A percentile compares a stretch with the other conserved stretches of the same genome.
These are phyloP conservation scores for Pyrenopolyporus hunteri DNA, from an alignment of 495 filamentous ascomycete genomes.

Conservation along the genomic window DNA sequence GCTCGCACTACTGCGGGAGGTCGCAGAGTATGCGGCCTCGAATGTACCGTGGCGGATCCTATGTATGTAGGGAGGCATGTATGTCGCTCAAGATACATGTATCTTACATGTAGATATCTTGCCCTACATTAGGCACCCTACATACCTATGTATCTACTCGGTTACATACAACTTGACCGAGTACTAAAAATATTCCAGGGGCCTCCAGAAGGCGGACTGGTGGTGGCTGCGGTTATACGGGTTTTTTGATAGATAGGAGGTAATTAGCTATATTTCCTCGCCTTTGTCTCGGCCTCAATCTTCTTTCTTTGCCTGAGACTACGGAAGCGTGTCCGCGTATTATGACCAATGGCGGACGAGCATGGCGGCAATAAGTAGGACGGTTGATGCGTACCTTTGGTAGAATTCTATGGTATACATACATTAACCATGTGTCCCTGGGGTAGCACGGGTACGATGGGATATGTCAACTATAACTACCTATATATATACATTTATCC, in stretches of 20 bases:
- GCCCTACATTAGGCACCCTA: background rate
- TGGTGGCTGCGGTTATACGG: conserved; percentile 16
- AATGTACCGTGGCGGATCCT: background rate
- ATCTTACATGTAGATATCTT: background rate
- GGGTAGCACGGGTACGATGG: background rate
- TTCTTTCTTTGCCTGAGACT: background rate
- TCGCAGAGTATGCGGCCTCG: background rate
- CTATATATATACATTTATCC: too few relatives aligned
- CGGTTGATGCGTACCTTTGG: background rate
- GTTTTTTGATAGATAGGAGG: background rate
- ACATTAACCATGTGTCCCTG: background rate
- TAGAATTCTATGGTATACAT: background rate
- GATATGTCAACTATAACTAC: too few relatives aligned
- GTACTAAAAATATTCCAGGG: background rate
- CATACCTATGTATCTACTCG: background rate
- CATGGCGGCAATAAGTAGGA: too few relatives aligned
- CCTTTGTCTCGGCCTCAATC: background rate
- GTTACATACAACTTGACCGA: background rate
- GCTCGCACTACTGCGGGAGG: background rate
- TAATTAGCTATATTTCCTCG: background rate
- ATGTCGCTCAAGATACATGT: too few relatives aligned
- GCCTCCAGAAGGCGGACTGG: background rate
- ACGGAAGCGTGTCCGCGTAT: conserved; percentile 19
- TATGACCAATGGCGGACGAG: conserved; percentile 2
- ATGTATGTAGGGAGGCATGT: too few relatives aligned